Conservation (phyloP, 192 early-diverging fungal genomes). For the Coemansia sp. region DNA sequence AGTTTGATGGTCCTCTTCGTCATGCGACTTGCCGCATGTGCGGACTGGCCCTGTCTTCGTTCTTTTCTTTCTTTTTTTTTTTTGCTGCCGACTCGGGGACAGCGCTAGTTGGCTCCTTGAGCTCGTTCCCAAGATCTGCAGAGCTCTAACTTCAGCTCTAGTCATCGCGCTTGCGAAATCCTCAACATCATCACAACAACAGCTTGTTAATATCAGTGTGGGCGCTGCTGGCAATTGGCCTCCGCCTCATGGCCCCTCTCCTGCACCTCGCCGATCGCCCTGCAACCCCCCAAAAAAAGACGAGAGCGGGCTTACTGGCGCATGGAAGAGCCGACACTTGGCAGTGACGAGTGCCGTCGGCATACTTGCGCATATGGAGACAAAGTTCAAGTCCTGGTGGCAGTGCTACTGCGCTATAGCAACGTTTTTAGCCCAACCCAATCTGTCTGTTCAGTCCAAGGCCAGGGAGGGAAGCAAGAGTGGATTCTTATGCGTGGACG, state of each 20-base stretch:
- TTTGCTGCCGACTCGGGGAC: background rate
- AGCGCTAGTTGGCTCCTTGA: background rate
- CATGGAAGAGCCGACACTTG: background rate
- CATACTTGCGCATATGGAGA: background rate
- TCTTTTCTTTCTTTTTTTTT: background rate
- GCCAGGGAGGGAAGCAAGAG: background rate
- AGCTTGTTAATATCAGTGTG: background rate
- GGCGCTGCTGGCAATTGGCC: background rate
- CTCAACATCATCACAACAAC: background rate
- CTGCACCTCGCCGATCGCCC: constrained; percentile 15
- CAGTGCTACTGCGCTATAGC: background rate
- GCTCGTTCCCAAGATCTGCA: background rate
- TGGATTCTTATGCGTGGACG: background rate
- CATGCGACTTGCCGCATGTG: constrained; percentile 2
- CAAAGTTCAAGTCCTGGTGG: background rate
- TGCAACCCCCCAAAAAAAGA: constrained; percentile 5
- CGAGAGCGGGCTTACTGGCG: background rate
- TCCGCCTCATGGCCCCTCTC: background rate
- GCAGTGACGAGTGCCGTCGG: background rate
- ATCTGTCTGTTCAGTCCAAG: background rate
- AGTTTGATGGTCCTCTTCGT: constrained; percentile 5
- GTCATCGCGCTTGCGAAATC: background rate
- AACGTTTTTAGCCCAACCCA: background rate
- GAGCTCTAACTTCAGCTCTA: constrained; percentile 4
- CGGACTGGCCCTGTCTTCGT: background rate